Evolutionary conservation across 768 basidiomycete genomes (phyloP).

Genomic region (Phallus indusiatus): DNA sequence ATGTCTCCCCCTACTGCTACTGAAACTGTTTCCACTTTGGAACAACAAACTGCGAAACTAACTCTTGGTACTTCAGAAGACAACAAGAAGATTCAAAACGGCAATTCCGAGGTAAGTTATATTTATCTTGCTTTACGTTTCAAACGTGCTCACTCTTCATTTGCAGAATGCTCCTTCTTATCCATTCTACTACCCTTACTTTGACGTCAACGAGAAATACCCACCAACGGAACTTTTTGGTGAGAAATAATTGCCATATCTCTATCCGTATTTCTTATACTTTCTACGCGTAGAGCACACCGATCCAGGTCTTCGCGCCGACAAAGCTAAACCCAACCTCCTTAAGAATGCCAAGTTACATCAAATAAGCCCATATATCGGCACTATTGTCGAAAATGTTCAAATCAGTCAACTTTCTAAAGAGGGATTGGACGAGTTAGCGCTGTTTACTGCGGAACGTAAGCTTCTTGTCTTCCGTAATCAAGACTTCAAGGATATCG

Average conservation of each 20-base stretch:
- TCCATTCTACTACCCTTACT: constrained; percentile 41
- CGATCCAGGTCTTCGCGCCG: constrained; percentile 38
- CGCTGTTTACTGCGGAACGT: constrained; percentile 40
- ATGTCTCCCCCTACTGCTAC: constrained; percentile 4
- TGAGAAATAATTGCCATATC: constrained; percentile 13
- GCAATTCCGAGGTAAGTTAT: not conserved
- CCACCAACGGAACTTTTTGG: constrained; percentile 39
- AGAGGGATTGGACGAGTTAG: constrained; percentile 38
- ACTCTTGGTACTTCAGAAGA: not conserved
- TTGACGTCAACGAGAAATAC: constrained; percentile 39
- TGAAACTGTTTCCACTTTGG: not conserved
- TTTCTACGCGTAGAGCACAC: constrained; percentile 25
- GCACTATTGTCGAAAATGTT: constrained; percentile 40
- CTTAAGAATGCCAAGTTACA: constrained; percentile 30
- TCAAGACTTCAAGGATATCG: constrained; percentile 54
- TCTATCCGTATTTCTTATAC: not conserved
- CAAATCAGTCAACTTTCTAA: constrained; percentile 43
- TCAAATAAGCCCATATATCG: constrained; percentile 41
- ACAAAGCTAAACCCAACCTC: constrained; percentile 43
- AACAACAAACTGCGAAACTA: not conserved
- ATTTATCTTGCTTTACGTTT: not conserved
- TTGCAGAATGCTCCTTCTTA: constrained; percentile 32
- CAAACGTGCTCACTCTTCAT: not conserved
- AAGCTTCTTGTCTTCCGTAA: constrained; percentile 49
- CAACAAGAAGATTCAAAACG: not conserved